Percentiles rank a stretch among this genome's conserved stretches.
Evolutionary conservation across 495 filamentous ascomycete genomes (phyloP).

Genomic region (Saxispiralis lemnorum): DNA sequence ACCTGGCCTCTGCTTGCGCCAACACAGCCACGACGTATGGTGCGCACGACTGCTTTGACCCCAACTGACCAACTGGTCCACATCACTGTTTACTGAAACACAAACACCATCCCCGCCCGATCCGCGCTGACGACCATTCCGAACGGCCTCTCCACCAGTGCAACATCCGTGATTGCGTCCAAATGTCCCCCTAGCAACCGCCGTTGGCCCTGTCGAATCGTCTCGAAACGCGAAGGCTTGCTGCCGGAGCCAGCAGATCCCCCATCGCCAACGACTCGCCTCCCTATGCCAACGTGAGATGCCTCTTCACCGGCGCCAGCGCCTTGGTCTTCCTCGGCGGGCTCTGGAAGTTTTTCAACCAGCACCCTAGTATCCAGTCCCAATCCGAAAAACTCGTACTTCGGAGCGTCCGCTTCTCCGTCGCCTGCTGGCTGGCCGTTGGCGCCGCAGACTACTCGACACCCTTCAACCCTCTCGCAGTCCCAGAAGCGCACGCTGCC

Average conservation of each 20-base stretch:
- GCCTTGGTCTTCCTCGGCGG: conserved; percentile 18
- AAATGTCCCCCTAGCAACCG: conserved; percentile 63
- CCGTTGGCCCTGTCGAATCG: conserved; percentile 78
- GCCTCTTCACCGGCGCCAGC: conserved; percentile 9
- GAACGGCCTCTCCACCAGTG: conserved; percentile 72
- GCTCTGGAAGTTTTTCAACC: conserved; percentile 46
- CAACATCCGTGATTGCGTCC: conserved; percentile 76
- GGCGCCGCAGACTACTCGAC: conserved; percentile 45
- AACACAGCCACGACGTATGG: too few relatives aligned
- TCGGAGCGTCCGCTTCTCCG: conserved; percentile 23
- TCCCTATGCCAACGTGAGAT: conserved; percentile 15
- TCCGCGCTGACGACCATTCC: conserved; percentile 86
- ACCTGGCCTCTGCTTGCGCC: too few relatives aligned
- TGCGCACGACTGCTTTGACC: too few relatives aligned
- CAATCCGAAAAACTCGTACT: conserved; percentile 54
- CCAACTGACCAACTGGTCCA: too few relatives aligned
- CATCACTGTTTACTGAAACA: conserved; percentile 43
- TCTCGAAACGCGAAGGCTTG: conserved; percentile 41
- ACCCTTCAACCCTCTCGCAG: conserved; percentile 50
- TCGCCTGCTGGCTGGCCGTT: conserved; percentile 53
- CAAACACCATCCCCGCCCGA: conserved; percentile 77
- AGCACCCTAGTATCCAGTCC: conserved; percentile 50
- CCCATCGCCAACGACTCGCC: background rate
- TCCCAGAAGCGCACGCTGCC: conserved; percentile 93
- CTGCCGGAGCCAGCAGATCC: background rate